Evolutionary conservation across 208 protist species (phyloP), one percentile per base, ranked within the genome.

Genomic region (Phytomonas francai): DNA sequence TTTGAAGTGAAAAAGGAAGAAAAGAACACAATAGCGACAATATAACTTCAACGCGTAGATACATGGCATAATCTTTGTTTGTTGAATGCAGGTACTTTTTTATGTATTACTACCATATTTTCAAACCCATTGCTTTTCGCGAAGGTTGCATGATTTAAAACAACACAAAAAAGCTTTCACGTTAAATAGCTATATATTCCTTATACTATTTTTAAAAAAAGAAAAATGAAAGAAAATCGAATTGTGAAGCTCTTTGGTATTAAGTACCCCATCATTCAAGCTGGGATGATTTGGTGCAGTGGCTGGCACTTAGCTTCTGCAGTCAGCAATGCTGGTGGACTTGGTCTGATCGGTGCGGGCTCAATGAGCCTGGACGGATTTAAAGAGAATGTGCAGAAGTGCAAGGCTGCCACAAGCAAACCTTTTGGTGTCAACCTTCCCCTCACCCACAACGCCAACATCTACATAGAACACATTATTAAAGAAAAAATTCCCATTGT

Each of bases 401-500:
- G 78, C 70, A 67, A 71, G 25, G 71, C 64, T 16, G 77, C 91
- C 6, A 87, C 81, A 1, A 57, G 72, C 42, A 92, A 91, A 66
- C 85, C 87, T 19, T 93, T 92, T 34, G 89, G 85, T 34, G 89
- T 95, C 36, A 95, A 95, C 74, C 49, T 95, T 54, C 67, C 85
- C 8, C 76, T 89, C 25, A 65, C n/a, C 36, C 34, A 63, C 2
- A 76, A 87, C 30, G 76, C 81, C 29, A 42, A 69, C 25, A 63
- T 62, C 33, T 83, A 81, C 72, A 83, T 89, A 33, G 63, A 84
- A 12, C 77, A 76, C 67, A 65, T 95, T 58, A 76, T 95, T n/a
- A 85, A 93, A 54, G 78, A 95, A 71, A 88, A 88, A 57, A 77
- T 95, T 16, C 82, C 87, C 6, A 72, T 95, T 58, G 89, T 95